phyloP scores from a whole-genome alignment of 2,329 filamentous ascomycete species.

The Paraphaeosphaeria minitans region DNA sequence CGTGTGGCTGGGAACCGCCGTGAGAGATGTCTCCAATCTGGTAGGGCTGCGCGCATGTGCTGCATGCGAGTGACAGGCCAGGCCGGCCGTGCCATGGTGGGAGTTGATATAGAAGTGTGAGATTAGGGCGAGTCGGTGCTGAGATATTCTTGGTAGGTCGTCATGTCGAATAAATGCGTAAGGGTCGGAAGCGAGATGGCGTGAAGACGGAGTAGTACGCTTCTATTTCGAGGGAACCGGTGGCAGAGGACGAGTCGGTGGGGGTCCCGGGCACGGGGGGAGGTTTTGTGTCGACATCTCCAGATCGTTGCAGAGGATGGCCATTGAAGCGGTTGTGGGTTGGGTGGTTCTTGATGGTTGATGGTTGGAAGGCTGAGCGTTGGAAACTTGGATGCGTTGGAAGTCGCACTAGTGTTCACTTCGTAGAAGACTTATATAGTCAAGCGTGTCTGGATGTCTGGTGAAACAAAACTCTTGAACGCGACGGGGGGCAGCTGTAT shows the following conservation, averaged over 20 bases:
- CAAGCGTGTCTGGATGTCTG: constrained; percentile 28
- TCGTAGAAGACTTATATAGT: constrained; percentile 16
- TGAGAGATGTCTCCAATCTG: constrained; percentile 29
- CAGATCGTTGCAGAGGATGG: constrained; percentile 45
- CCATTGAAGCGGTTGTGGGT: constrained; percentile 33
- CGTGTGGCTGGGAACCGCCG: constrained; percentile 26
- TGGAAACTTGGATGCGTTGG: constrained; percentile 15
- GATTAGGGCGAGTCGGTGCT: constrained; percentile 25
- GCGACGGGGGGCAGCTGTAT: constrained; percentile 41
- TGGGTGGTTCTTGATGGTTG: constrained; percentile 15
- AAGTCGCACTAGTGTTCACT: constrained; percentile 13
- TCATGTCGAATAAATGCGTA: constrained; percentile 28
- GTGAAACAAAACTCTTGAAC: constrained; percentile 40
- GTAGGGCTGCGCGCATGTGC: constrained; percentile 31
- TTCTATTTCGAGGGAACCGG: constrained; percentile 52
- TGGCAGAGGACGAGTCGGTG: constrained; percentile 54
- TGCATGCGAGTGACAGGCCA: constrained; percentile 29
- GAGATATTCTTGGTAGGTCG: constrained; percentile 25
- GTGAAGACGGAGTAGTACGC: constrained; percentile 10
- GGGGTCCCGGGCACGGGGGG: constrained; percentile 55
- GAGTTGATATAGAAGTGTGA: constrained; percentile 21
- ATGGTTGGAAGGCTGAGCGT: constrained; percentile 9
- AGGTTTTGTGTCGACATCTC: constrained; percentile 49
- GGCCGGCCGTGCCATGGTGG: constrained; percentile 14
- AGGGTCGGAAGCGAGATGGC: constrained; percentile 29